Percentiles rank a stretch among this genome's conserved stretches.
These are phyloP conservation scores for Abortiporus biennis DNA, from an alignment of 1,284 basidiomycete genomes.

Conservation along the genomic window DNA sequence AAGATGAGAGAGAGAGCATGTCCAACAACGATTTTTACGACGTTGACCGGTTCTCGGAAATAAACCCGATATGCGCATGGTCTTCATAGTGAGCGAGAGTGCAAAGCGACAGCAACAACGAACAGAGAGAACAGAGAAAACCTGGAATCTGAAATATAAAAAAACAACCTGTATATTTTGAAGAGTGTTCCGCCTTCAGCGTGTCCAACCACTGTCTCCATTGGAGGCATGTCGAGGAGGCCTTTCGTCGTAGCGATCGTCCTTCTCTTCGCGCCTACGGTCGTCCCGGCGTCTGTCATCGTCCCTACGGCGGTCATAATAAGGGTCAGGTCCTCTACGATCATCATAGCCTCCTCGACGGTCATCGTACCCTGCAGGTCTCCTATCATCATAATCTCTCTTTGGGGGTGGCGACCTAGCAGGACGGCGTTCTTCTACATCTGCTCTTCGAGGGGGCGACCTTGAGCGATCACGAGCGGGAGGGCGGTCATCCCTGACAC, in stretches of 20 bases:
- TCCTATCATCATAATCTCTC: slow-evolving; percentile 73
- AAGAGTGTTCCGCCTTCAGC: slow-evolving; percentile 15
- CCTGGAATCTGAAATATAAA: not conserved
- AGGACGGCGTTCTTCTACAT: slow-evolving; percentile 66
- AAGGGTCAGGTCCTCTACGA: slow-evolving; percentile 68
- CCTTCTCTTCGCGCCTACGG: slow-evolving; percentile 73
- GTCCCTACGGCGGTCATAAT: slow-evolving; percentile 78
- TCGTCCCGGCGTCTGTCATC: slow-evolving; percentile 61
- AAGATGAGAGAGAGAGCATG: slow-evolving; percentile 9
- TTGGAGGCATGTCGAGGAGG: slow-evolving; percentile 59
- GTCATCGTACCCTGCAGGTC: slow-evolving; percentile 49
- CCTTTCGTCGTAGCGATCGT: slow-evolving; percentile 70
- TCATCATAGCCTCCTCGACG: slow-evolving; percentile 62
- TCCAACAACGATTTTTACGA: slow-evolving; percentile 13
- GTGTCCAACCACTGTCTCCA: slow-evolving; percentile 50
- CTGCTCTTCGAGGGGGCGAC: slow-evolving; percentile 58
- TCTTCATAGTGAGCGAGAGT: slow-evolving; percentile 3
- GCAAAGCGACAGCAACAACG: not conserved
- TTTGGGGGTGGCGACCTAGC: slow-evolving; percentile 72
- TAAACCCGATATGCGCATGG: slow-evolving; percentile 9
- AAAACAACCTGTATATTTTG: slow-evolving; percentile 6
- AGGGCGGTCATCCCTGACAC: slow-evolving; percentile 24
- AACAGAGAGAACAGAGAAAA: not conserved
- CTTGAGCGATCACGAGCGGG: slow-evolving; percentile 62
- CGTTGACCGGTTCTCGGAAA: slow-evolving; percentile 6